Evolutionary conservation across 768 basidiomycete species (phyloP), one percentile per base, ranked within the genome.

Genomic region (Panus rudis): DNA sequence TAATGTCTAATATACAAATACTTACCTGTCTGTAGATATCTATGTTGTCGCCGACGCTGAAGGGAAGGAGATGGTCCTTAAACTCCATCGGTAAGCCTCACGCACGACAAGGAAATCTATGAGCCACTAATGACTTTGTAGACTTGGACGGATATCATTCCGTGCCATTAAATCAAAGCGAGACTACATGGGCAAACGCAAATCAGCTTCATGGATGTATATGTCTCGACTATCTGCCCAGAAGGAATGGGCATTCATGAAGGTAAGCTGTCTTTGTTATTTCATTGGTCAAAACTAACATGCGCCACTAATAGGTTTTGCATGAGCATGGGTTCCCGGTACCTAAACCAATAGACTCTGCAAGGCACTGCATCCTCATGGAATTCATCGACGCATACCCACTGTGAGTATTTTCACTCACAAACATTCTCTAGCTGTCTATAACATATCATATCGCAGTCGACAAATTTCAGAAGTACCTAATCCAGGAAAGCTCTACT

Each of bases 231-330:
- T 99, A 35, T 85, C 93, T 14, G 96, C 96, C 7, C 85, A 94
- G 67, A 98, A 97, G 59, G 96, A 99, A 61, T 99, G 83, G 78
- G 91, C 90, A 1, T 99, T 98, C 63, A 94, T 99, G 90, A 97
- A 96, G 74, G 94, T 91, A 42, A 32, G 66, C 42, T 24, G 30
- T 16, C 26, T 8, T 6, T 33, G 32, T 31, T 8, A 12, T 14
- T 16, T 28, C 17, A 4, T 16, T 35, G 37, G 21, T 52, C 44
- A 4, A 24, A 30, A 39, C 12, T 40, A 28, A n/a, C 20, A 37
- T 11, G 38, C 16, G 14, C 19, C n/a, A n/a, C 24, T 10, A 30
- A 6, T 52, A 97, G 94, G 83, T 96, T 21, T 71, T 99, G 16
- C 75, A 94, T 57, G 86, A 92, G 52, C 84, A 98, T 54, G 79